Percentiles rank a stretch among this genome's conserved stretches.
Conservation (phyloP, 1,284 basidiomycete species). For the Rhodotorula sp. region DNA sequence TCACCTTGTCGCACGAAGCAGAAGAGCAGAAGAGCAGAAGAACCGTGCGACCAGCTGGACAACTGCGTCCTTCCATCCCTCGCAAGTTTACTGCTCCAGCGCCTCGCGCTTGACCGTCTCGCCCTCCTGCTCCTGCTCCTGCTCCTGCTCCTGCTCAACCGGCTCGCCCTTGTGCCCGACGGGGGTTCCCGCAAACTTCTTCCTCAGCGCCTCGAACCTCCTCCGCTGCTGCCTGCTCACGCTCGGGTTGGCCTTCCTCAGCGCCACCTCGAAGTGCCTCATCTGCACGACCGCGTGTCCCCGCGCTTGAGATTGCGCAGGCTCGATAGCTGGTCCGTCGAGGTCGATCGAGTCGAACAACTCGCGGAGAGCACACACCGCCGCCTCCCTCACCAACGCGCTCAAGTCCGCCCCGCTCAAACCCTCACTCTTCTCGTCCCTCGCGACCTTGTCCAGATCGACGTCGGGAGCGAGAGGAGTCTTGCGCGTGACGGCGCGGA, state of each 20-base stretch:
- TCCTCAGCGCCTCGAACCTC: conserved; percentile 74
- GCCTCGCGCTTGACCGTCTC: neutral
- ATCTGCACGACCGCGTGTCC: conserved; percentile 52
- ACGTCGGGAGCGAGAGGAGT: conserved; percentile 62
- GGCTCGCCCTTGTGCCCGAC: conserved; percentile 39
- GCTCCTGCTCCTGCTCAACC: conserved; percentile 17
- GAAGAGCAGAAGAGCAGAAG: too few relatives aligned
- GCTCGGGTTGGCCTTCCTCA: conserved; percentile 81
- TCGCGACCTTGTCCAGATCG: conserved; percentile 55
- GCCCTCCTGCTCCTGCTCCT: neutral
- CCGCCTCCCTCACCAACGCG: conserved; percentile 82
- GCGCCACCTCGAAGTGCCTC: conserved; percentile 70
- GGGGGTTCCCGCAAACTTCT: conserved; percentile 71
- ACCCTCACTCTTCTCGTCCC: conserved; percentile 63
- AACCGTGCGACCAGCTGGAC: too few relatives aligned
- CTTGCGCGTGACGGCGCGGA: conserved; percentile 67
- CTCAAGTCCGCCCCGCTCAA: conserved; percentile 89
- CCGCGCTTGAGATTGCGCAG: conserved; percentile 32
- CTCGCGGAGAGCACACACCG: conserved; percentile 73
- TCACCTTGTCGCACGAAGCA: too few relatives aligned
- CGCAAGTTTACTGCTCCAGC: neutral
- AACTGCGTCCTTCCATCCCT: too few relatives aligned
- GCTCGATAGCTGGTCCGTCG: conserved; percentile 54
- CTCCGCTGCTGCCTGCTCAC: conserved; percentile 75
- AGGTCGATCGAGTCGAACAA: conserved; percentile 63